phyloP scores from a whole-genome alignment of 2,329 filamentous ascomycete species.

The Coniochaeta sp. region DNA sequence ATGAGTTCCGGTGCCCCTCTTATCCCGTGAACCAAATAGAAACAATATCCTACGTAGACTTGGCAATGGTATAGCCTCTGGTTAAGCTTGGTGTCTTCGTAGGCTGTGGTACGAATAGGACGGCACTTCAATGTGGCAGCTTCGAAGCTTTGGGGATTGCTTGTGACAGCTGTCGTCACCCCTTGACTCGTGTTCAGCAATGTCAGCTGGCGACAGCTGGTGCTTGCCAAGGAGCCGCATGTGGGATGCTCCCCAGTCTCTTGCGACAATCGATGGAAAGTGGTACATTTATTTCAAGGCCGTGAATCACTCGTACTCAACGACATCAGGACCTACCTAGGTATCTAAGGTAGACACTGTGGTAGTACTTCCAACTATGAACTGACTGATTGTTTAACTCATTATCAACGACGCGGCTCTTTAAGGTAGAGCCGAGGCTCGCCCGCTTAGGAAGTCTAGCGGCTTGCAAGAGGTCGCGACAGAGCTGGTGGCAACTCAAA shows the following conservation, averaged over 20 bases:
- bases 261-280: no score
- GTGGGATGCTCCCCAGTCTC: no score
- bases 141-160: neutral
- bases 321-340: no score
- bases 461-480: neutral
- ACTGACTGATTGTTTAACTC: neutral
- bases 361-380: no score
- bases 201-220: neutral
- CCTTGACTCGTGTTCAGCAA: neutral
- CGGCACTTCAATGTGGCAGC: neutral
- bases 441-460: neutral
- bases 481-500: neutral
- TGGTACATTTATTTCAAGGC: no score
- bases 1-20: neutral
- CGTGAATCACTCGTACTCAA: no score
- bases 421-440: neutral
- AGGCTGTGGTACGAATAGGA: neutral
- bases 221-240: neutral
- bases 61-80: neutral
- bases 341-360: no score
- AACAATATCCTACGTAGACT: neutral
- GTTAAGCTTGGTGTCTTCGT: neutral
- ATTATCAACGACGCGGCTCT: neutral
- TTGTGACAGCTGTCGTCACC: slow-evolving; percentile 4
- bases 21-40: neutral